Conservation (phyloP, 176 grass and related monocot species). For the Carex kokanica region DNA sequence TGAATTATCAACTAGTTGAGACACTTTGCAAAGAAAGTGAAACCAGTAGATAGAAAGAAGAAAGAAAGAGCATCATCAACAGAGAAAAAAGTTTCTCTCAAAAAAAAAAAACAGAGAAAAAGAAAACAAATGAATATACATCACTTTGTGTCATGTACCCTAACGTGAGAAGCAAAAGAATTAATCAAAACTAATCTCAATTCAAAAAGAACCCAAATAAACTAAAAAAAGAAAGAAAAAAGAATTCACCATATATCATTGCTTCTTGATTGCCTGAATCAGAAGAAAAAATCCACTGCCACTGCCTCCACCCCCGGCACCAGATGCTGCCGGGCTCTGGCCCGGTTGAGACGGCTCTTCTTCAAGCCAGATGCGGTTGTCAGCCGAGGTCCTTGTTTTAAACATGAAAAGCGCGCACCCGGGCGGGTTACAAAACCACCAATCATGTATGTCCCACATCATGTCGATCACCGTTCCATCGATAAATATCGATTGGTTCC, state of each 20-base stretch:
- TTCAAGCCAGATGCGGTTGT: slow-evolving; percentile 68
- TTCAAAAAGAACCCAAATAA: slow-evolving; percentile 5
- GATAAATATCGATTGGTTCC: slow-evolving; percentile 60
- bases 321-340: slow-evolving; percentile 25
- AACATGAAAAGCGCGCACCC: slow-evolving; percentile 79
- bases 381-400: slow-evolving; percentile 46
- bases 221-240: not conserved
- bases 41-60: not conserved
- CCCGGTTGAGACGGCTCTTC: slow-evolving; percentile 36
- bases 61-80: not conserved
- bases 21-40: slow-evolving; percentile 20
- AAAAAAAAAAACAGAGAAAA: not conserved
- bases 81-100: too few relatives aligned
- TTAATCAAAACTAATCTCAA: slow-evolving; percentile 25
- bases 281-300: slow-evolving; percentile 15
- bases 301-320: not conserved
- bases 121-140: slow-evolving; percentile 11
- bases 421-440: slow-evolving; percentile 47
- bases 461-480: slow-evolving; percentile 74
- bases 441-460: slow-evolving; percentile 95
- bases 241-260: slow-evolving; percentile 8
- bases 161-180: slow-evolving; percentile 14
- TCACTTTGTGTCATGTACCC: slow-evolving; percentile 8
- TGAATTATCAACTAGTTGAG: not conserved
- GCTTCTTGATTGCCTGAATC: slow-evolving; percentile 23